Evolutionary conservation across 495 filamentous ascomycete species (phyloP), one percentile per base, ranked within the genome.

Genomic region (Aspergillus bridgeri): DNA sequence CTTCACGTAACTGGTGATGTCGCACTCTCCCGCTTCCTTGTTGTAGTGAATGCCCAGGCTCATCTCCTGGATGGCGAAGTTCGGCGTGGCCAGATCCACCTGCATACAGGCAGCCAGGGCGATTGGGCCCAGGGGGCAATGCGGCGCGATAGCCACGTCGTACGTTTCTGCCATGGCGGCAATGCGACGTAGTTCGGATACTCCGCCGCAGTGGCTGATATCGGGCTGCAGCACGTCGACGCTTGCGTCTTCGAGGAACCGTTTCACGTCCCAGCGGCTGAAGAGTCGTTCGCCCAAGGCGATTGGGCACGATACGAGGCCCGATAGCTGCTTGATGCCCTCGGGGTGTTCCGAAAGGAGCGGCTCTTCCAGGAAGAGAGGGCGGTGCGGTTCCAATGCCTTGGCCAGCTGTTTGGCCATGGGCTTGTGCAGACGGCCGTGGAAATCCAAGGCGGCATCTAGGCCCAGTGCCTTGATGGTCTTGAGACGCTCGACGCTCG

Each of bases 21-120:
- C 88, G 53, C 80, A 80, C 44, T 82, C 75, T 7, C 87, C 85
- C 17, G 68, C 60, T 42, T 80, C 84, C 18, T 74, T 73, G 61
- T 91, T 91, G 66, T 92, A 92, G 70, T 92, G 89, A 52, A 92
- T 91, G 0, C 87, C 89, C 49, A 89, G 61, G 53, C 83, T 84
- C 89, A 91, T 91, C 75, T 92, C 89, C 69, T 90, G 89, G 50
- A 92, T 91, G 29, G 79, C 83, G 66, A 90, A 90, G 65, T 92
- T 91, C 2, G 87, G 75, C 27, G 77, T 84, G 11, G 74, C 68
- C 33, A 86, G 74, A 33, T 82, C 85, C 23, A 90, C 79, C 65
- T 91, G 87, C 61, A 91, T 76, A 60, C 81, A 86, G 11, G 89
- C 89, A 2, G 89, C 88, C 43, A 92, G 69, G 0, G 89, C 86